Conservation (phyloP, 768 basidiomycete genomes). For the Rhodocollybia butyracea region DNA sequence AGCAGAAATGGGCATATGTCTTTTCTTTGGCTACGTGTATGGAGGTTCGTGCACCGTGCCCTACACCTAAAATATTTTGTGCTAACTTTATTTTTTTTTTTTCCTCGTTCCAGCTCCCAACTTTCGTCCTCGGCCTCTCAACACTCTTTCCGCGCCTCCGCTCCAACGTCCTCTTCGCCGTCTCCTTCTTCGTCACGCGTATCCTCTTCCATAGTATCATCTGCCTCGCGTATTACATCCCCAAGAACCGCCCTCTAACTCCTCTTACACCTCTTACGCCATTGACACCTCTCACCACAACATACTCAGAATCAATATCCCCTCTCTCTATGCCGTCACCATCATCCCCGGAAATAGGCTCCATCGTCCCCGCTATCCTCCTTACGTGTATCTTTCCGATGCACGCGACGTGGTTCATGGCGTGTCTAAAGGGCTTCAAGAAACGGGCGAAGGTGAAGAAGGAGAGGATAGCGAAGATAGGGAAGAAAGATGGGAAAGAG, state of each 20-base stretch:
- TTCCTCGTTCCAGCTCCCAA: conserved; percentile 39
- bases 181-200: conserved; percentile 47
- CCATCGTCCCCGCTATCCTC: conserved; percentile 35
- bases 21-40: conserved; percentile 44
- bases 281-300: neutral
- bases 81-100: neutral
- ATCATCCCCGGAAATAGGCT: conserved; percentile 27
- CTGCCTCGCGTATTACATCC: conserved; percentile 24
- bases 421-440: conserved; percentile 46
- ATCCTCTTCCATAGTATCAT: conserved; percentile 44
- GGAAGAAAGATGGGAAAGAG: no score
- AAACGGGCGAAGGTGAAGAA: conserved; percentile 22
- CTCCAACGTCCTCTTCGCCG: conserved; percentile 45
- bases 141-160: conserved; percentile 41
- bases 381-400: conserved; percentile 42
- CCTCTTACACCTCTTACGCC: neutral
- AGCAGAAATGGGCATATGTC: conserved; percentile 32
- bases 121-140: conserved; percentile 46
- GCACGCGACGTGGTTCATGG: conserved; percentile 52
- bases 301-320: no score
- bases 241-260: conserved; percentile 20
- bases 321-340: no score
- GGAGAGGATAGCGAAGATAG: no score
- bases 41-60: conserved; percentile 39
- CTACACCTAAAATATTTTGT: no score